These are phyloP conservation scores for Skeletonema costatum DNA, from an alignment of 108 stramenopile species.

Conservation along the genomic window DNA sequence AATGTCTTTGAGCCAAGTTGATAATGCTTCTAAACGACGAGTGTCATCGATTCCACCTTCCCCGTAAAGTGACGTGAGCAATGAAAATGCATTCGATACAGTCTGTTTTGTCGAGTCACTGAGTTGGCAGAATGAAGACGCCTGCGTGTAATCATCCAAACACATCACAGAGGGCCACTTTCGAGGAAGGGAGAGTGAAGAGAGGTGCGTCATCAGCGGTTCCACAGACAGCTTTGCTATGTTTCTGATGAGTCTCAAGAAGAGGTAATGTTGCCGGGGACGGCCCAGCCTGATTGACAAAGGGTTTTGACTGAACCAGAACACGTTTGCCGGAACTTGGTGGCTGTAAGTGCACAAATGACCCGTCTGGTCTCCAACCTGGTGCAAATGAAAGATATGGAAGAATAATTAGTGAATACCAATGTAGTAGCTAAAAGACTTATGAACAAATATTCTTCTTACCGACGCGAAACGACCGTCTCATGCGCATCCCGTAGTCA, in stretches of 20 bases:
- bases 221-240: constrained; percentile 14
- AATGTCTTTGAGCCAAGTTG: constrained; percentile 21
- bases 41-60: constrained; percentile 19
- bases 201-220: constrained; percentile 44
- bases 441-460: constrained; percentile 12
- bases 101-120: constrained; percentile 9
- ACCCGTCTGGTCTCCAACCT: constrained; percentile 81
- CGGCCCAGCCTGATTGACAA: neutral
- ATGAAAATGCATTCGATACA: constrained; percentile 38
- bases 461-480: constrained; percentile 79
- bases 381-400: neutral
- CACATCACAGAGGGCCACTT: constrained; percentile 13
- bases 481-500: constrained; percentile 80
- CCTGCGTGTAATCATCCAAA: constrained; percentile 39
- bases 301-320: constrained; percentile 31
- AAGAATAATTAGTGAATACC: neutral
- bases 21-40: constrained; percentile 34
- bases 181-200: constrained; percentile 36
- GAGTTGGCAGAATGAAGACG: constrained; percentile 1
- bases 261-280: constrained; percentile 14
- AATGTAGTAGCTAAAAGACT: neutral
- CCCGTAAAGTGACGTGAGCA: constrained; percentile 35
- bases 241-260: constrained; percentile 56
- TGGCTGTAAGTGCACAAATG: constrained; percentile 48
- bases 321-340: constrained; percentile 10